Percentiles rank a stretch among this genome's conserved stretches.
These are phyloP conservation scores for Daldinia decipiens DNA, from an alignment of 495 filamentous ascomycete genomes.

Conservation along the genomic window DNA sequence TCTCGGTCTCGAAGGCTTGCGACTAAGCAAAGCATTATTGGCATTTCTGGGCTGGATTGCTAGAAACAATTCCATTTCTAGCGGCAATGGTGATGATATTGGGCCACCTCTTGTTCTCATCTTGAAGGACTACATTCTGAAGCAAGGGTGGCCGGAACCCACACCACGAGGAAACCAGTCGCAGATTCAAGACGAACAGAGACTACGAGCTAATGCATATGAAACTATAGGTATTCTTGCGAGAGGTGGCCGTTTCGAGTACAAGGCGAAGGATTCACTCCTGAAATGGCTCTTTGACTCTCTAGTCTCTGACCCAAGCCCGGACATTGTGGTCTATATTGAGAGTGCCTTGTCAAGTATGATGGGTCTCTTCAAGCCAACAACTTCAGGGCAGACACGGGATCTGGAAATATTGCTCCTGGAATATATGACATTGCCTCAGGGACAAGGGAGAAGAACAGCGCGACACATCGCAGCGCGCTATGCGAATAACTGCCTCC, in stretches of 20 bases:
- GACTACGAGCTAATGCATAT: conserved; percentile 78
- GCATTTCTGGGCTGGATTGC: conserved; percentile 89
- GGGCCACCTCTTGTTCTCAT: conserved; percentile 76
- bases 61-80: conserved; percentile 68
- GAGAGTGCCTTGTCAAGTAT: conserved; percentile 88
- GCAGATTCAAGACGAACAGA: conserved; percentile 67
- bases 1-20: conserved; percentile 73
- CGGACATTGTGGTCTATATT: conserved; percentile 82
- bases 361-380: conserved; percentile 59
- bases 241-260: conserved; percentile 59
- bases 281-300: conserved; percentile 83
- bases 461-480: conserved; percentile 84
- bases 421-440: conserved; percentile 66
- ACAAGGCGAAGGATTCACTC: conserved; percentile 65
- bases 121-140: conserved; percentile 77
- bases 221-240: conserved; percentile 87
- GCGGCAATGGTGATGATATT: conserved; percentile 66
- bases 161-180: conserved; percentile 48
- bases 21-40: conserved; percentile 85
- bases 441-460: conserved; percentile 58
- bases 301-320: conserved; percentile 80
- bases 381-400: conserved; percentile 48
- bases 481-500: conserved; percentile 90
- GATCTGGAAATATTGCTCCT: conserved; percentile 63
- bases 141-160: conserved; percentile 83